A percentile compares a stretch with the other conserved stretches of the same genome.
Conservation (phyloP, 2,329 filamentous ascomycete genomes). For the Talaromyces funiculosus region DNA sequence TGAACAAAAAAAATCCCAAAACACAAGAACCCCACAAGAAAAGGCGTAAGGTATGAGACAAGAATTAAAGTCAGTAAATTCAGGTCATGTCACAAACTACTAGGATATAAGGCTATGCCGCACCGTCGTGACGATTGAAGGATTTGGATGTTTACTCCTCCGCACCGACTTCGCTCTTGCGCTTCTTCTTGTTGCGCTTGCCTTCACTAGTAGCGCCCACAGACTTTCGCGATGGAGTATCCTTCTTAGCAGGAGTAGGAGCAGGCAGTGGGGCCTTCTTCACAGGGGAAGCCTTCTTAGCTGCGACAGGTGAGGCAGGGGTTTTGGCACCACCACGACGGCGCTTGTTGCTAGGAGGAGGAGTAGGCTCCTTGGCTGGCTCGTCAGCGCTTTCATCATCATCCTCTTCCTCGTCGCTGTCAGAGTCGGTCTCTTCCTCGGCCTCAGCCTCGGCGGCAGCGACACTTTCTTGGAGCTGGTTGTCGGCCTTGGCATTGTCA, state of each 20-base stretch:
- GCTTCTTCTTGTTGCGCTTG: slow-evolving; percentile 43
- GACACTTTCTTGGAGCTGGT: slow-evolving; percentile 39
- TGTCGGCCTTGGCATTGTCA: slow-evolving; percentile 37
- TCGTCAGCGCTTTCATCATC: slow-evolving; percentile 22
- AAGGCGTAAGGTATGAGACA: not conserved
- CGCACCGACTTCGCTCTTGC: slow-evolving; percentile 38
- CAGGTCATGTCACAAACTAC: not conserved
- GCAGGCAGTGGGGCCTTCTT: slow-evolving; percentile 22
- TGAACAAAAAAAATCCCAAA: not conserved
- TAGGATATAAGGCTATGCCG: not conserved
- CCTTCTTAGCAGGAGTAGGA: slow-evolving; percentile 24
- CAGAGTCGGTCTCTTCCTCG: slow-evolving; percentile 26
- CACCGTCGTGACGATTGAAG: not conserved
- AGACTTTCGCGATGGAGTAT: slow-evolving; percentile 25
- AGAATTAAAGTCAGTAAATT: not conserved
- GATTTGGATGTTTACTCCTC: slow-evolving; percentile 17
- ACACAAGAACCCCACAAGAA: not conserved
- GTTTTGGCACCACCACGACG: slow-evolving; percentile 35
- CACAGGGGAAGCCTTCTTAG: slow-evolving; percentile 34
- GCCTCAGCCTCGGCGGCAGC: slow-evolving; percentile 34
- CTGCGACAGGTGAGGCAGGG: slow-evolving; percentile 25
- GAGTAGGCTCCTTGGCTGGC: slow-evolving; percentile 39
- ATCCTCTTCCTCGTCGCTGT: slow-evolving; percentile 11
- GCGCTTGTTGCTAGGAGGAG: slow-evolving; percentile 43
- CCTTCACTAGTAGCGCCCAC: slow-evolving; percentile 22